A percentile compares a stretch with the other conserved stretches of the same genome.
Evolutionary conservation across 2,329 filamentous ascomycete species (phyloP).

Genomic region (Cercospora sp.): DNA sequence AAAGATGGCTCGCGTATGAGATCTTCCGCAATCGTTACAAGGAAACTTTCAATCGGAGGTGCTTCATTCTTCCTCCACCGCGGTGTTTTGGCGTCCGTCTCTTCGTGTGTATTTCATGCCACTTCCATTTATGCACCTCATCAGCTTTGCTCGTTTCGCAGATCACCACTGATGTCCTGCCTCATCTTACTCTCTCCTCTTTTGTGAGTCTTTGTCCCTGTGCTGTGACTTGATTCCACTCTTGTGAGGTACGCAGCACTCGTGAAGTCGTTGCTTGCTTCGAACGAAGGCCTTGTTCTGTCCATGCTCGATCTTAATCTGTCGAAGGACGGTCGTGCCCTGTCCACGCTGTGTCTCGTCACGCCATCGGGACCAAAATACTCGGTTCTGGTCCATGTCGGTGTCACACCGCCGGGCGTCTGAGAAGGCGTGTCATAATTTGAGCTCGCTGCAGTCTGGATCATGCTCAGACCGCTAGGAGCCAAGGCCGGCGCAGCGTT

Average conservation of each 20-base stretch:
- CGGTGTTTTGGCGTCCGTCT: constrained; percentile 6
- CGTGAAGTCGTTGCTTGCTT: constrained; percentile 86
- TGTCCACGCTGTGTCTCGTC: constrained; percentile 38
- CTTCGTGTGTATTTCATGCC: constrained; percentile 10
- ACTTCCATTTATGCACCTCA: background rate
- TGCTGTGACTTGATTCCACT: constrained; percentile 59
- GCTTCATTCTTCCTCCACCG: background rate
- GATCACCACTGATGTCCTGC: constrained; percentile 23
- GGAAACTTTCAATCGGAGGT: constrained; percentile 4
- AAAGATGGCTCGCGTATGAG: constrained; percentile 9
- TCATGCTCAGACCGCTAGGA: constrained; percentile 13
- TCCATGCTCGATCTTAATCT: constrained; percentile 86
- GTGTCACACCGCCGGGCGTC: constrained; percentile 26
- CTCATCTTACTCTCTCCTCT: constrained; percentile 15
- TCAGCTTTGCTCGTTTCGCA: constrained; percentile 20
- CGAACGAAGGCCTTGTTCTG: constrained; percentile 77
- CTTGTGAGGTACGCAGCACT: constrained; percentile 81
- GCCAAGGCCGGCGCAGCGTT: background rate
- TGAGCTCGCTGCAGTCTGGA: constrained; percentile 13
- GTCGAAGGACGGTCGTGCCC: constrained; percentile 75
- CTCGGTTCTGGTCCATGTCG: constrained; percentile 30
- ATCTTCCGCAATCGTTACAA: constrained; percentile 8
- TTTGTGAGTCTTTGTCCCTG: constrained; percentile 1
- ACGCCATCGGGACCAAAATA: constrained; percentile 13
- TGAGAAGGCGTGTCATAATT: constrained; percentile 10